phyloP scores from a whole-genome alignment of 2,329 filamentous ascomycete species.

The Pseudogymnoascus sp. region DNA sequence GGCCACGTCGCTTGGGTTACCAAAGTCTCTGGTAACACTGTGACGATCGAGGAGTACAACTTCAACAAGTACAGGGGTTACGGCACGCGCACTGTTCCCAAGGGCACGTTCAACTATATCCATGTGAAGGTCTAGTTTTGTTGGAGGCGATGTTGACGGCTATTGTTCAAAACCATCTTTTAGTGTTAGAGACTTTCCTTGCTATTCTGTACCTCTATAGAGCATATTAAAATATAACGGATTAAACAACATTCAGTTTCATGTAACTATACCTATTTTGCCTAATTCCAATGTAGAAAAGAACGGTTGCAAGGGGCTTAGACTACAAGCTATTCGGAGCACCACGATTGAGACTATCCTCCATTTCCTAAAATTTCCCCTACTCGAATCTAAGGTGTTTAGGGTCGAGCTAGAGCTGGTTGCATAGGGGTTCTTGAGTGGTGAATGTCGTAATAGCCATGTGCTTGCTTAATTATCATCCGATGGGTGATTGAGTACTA shows the following conservation, averaged over 20 bases:
- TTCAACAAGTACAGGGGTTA: background rate
- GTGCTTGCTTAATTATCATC: too few species aligned
- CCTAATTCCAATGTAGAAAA: background rate
- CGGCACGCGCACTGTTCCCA: conserved; percentile 6
- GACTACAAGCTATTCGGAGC: too few species aligned
- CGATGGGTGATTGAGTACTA: too few species aligned
- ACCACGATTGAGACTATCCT: too few species aligned
- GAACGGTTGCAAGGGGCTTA: too few species aligned
- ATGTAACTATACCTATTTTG: background rate
- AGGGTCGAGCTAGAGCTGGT: too few species aligned
- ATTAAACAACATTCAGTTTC: background rate
- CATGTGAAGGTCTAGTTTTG: conserved; percentile 5
- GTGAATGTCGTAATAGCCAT: too few species aligned
- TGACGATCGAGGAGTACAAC: conserved; percentile 14
- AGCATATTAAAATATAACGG: background rate
- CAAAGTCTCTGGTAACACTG: background rate
- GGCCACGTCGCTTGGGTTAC: conserved; percentile 12
- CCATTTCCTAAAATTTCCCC: too few species aligned
- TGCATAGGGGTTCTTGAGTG: too few species aligned
- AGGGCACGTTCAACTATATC: conserved; percentile 11
- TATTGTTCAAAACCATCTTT: background rate
- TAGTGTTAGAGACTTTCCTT: background rate
- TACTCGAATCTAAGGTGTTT: too few species aligned
- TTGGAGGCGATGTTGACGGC: background rate
- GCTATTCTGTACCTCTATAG: background rate